These are phyloP conservation scores for Cryptococcus wingfieldii DNA, from an alignment of 1,284 basidiomycete species.

Conservation along the genomic window DNA sequence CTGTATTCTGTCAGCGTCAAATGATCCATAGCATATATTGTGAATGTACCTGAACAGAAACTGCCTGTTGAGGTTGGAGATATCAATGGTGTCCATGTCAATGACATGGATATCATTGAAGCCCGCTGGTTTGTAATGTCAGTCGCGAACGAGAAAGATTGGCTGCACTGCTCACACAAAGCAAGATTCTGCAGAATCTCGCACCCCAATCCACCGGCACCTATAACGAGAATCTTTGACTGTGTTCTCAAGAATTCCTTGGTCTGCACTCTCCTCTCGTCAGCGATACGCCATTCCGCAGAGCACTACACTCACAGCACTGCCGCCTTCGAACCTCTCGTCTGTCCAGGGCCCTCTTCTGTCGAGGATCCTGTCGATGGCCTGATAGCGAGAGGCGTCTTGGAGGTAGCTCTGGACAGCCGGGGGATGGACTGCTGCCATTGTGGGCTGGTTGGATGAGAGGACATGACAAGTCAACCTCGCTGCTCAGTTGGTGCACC, in stretches of 20 bases:
- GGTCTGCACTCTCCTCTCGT: conserved; percentile 55
- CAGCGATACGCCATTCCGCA: not conserved
- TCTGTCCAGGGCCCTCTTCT: conserved; percentile 44
- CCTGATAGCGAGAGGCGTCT: conserved; percentile 25
- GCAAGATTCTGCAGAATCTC: conserved; percentile 93
- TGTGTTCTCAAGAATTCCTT: conserved; percentile 78
- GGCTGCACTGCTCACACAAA: conserved; percentile 51
- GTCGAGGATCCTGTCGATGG: conserved; percentile 43
- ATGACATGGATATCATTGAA: conserved; percentile 99
- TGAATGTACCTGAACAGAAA: conserved; percentile 83
- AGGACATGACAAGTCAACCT: not conserved
- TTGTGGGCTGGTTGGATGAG: conserved; percentile 1
- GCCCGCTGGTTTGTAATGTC: conserved; percentile 56
- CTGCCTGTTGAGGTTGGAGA: conserved; percentile 97
- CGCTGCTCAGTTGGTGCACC: not conserved
- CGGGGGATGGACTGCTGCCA: not conserved
- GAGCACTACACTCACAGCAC: conserved; percentile 17
- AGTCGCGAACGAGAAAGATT: conserved; percentile 14
- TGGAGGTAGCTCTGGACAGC: conserved; percentile 18
- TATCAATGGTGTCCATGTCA: conserved; percentile 99
- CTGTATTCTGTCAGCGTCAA: conserved; percentile 40
- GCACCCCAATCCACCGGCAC: conserved; percentile 90
- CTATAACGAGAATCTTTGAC: conserved; percentile 94
- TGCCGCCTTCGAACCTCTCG: conserved; percentile 31
- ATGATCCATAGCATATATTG: no score